These are phyloP conservation scores for thale cress (Arabidopsis thaliana) DNA, from an alignment of 345 rosid genomes.

Conservation along the genomic window DNA sequence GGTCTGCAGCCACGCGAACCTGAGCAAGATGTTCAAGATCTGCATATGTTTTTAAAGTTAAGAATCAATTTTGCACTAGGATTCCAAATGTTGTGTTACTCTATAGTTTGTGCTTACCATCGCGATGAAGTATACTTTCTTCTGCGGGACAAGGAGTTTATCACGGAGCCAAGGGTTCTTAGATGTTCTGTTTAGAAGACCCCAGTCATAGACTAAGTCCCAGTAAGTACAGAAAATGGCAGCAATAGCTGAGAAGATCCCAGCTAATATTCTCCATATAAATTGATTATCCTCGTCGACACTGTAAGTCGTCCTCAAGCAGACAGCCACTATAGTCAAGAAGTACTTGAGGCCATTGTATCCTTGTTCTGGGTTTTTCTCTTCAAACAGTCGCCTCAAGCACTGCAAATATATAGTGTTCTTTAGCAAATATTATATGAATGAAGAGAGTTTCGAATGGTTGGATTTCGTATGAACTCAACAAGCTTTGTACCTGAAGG, in stretches of 20 bases:
- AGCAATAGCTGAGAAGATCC: slow-evolving; percentile 56
- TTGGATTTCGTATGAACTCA: neutral
- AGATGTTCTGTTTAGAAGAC: slow-evolving; percentile 62
- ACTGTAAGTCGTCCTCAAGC: slow-evolving; percentile 59
- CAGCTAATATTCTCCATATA: slow-evolving; percentile 54
- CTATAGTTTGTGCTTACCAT: slow-evolving; percentile 52
- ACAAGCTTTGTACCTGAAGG: slow-evolving; percentile 53
- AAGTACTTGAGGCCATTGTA: slow-evolving; percentile 66
- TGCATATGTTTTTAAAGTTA: slow-evolving; percentile 20
- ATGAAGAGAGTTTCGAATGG: neutral
- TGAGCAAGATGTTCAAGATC: slow-evolving; percentile 58
- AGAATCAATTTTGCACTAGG: neutral
- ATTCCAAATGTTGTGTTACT: neutral
- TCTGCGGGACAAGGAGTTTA: slow-evolving; percentile 67
- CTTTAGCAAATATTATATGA: slow-evolving; percentile 17
- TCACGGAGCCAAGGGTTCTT: slow-evolving; percentile 74
- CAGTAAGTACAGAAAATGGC: slow-evolving; percentile 65
- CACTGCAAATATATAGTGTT: slow-evolving; percentile 48
- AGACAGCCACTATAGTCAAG: slow-evolving; percentile 64
- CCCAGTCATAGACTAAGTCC: slow-evolving; percentile 81
- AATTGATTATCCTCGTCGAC: slow-evolving; percentile 31
- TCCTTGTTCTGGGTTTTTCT: slow-evolving; percentile 61
- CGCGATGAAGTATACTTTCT: slow-evolving; percentile 57
- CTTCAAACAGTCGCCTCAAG: slow-evolving; percentile 65
- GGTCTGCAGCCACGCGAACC: slow-evolving; percentile 78